Evolutionary conservation across 176 grass and related monocot genomes (phyloP).

Genomic region (Eremochloa ophiuroides): DNA sequence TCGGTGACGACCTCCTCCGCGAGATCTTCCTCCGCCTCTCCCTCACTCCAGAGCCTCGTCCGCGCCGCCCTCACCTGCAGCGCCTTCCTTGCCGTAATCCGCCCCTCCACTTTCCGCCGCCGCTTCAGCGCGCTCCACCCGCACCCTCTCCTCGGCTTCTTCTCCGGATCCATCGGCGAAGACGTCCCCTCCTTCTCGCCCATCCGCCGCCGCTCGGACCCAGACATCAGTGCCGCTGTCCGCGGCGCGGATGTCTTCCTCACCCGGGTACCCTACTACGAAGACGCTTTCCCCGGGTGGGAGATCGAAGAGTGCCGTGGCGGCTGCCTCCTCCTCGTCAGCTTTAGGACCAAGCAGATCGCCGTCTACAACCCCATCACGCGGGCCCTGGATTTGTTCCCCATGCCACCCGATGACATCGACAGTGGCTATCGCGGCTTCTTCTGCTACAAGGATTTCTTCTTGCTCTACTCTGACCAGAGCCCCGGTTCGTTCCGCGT

Average conservation of each 20-base stretch:
- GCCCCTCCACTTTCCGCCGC: neutral
- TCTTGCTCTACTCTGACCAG: neutral
- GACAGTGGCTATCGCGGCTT: accelerated
- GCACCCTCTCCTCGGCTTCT: neutral
- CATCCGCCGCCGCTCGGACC: neutral
- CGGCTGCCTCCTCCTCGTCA: neutral
- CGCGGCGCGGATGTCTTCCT: neutral
- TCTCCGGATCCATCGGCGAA: neutral
- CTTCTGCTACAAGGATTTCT: neutral
- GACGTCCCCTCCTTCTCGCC: neutral
- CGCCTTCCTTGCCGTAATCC: neutral
- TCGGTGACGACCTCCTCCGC: neutral
- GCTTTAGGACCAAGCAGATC: neutral
- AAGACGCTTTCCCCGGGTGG: neutral
- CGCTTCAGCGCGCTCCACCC: neutral
- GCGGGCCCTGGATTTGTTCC: neutral
- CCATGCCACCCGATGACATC: neutral
- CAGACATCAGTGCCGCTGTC: neutral
- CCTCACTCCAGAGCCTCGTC: neutral
- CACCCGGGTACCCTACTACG: neutral
- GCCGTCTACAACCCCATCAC: neutral
- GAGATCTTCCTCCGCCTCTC: constrained; percentile 14
- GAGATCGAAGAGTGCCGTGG: neutral
- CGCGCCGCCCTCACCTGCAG: neutral
- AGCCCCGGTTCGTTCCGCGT: neutral